Evolutionary conservation across 1,139 yeast genomes (phyloP).

Genomic region (Hansenula lynferdii): DNA sequence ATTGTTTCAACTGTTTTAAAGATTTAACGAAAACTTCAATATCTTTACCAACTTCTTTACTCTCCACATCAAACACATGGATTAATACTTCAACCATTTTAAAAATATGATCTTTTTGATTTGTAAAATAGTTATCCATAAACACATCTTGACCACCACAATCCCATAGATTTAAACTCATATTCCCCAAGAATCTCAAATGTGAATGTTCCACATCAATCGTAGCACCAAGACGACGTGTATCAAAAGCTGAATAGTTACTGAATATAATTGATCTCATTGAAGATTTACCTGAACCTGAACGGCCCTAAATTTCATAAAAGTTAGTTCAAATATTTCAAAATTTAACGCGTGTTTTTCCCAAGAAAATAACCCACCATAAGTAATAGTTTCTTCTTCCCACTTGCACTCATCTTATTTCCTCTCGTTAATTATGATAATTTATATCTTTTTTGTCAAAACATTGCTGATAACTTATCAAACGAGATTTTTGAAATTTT

Average conservation of each 20-base stretch:
- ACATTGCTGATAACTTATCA: no score
- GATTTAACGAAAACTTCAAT: slow-evolving; percentile 88
- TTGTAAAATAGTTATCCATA: slow-evolving; percentile 88
- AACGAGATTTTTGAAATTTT: no score
- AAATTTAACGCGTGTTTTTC: background rate
- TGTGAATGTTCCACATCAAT: slow-evolving; percentile 98
- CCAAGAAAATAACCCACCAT: slow-evolving; percentile 37
- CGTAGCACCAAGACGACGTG: slow-evolving; percentile 93
- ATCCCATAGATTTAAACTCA: slow-evolving; percentile 96
- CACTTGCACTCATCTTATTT: slow-evolving; percentile 17
- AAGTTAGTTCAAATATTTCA: slow-evolving; percentile 4
- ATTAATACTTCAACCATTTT: slow-evolving; percentile 96
- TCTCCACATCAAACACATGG: slow-evolving; percentile 94
- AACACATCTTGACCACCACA: slow-evolving; percentile 98
- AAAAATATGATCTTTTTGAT: slow-evolving; percentile 87
- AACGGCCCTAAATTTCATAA: slow-evolving; percentile 56
- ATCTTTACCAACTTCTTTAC: slow-evolving; percentile 87
- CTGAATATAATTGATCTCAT: slow-evolving; percentile 95
- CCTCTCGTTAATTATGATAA: background rate
- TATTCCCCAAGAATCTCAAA: slow-evolving; percentile 84
- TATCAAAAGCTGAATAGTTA: slow-evolving; percentile 95
- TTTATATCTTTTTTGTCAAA: no score
- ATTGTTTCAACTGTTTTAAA: slow-evolving; percentile 73
- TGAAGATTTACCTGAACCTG: slow-evolving; percentile 96
- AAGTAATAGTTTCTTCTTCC: slow-evolving; percentile 43